Base-by-base conservation (phyloP, 495 filamentous ascomycete genomes). In the Aspergillus nidulans region DNA sequence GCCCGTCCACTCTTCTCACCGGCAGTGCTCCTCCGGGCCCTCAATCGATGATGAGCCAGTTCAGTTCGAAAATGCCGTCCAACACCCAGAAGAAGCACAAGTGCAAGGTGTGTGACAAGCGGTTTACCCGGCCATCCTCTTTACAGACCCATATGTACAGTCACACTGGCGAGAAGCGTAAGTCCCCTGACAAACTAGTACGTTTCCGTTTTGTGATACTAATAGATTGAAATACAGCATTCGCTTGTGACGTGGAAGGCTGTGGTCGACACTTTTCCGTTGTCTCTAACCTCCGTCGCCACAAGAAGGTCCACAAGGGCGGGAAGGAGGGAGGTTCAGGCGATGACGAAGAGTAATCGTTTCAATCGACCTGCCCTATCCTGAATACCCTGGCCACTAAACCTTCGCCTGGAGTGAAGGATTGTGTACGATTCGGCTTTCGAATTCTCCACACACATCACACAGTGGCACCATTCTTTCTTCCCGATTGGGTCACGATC, bases 11-110 rank as follows among this genome's bases (percentile, higher is more conserved):
- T 32, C 74, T 95, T 28, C 74, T 95, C 55, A 77, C 80, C 43
- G 83, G 78, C 51, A 71, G 75, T 56, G 75, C 78, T 6, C 90
- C 90, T 26, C 90, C 90, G 0, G 91, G 91, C 26, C 92, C 91
- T 13, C 89, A 94, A 66, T 92, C 91, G 3, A 97, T 98, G 90
- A 98, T 98, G 94, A 85, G 89, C 44, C 92, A 95, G 58, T 98
- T 98, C 77, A 97, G 90, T 77, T 97, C 94, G 41, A 97, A 97
- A 69, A 86, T 97, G 44, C 89, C 90, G 9, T 92, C 91, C 20
- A 95, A 89, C 74, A 91, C 94, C 24, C 92, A 97, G 66, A 98
- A 98, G 84, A 98, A 97, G 79, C 94, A 98, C 76, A 97, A 96
- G 74, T 98, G 94, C 81, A 97, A 97, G 78, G 89, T 98, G 47